Percentiles rank a stretch among this genome's conserved stretches.
Evolutionary conservation across 176 grass and related monocot genomes (phyloP).

Genomic region (Oryza brachyantha): DNA sequence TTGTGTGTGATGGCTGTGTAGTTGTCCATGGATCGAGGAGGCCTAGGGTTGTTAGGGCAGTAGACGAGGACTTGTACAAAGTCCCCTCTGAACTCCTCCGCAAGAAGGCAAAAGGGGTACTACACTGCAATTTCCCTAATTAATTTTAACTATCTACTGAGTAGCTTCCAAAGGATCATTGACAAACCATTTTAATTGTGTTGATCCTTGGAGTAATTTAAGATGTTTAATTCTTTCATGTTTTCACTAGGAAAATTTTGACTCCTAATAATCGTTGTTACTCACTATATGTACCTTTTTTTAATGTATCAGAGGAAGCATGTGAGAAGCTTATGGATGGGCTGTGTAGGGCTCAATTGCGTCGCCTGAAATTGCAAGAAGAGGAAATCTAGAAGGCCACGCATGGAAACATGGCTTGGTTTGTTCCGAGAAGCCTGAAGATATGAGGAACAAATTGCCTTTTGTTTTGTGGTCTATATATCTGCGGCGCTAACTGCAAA

Average conservation of each 20-base stretch:
- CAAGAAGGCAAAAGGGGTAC: conserved; percentile 50
- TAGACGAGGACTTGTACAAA: conserved; percentile 69
- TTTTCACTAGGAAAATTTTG: not conserved
- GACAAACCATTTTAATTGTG: not conserved
- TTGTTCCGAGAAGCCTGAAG: not conserved
- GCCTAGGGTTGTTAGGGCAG: conserved; percentile 30
- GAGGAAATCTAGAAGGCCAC: not conserved
- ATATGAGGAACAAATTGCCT: not conserved
- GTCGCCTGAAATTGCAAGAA: conserved; percentile 30
- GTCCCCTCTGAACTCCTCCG: conserved; percentile 44
- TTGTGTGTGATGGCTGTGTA: not conserved
- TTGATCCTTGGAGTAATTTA: not conserved
- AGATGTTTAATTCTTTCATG: not conserved
- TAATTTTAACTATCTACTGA: not conserved
- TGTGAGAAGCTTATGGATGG: conserved; percentile 51
- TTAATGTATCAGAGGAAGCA: conserved; percentile 55
- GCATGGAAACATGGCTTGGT: not conserved
- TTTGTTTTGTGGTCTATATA: no score
- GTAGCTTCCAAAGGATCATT: not conserved
- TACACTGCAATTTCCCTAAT: not conserved
- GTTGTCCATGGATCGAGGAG: not conserved
- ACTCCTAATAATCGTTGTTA: not conserved
- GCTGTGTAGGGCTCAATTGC: conserved; percentile 61
- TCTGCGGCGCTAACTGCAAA: no score
- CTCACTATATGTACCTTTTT: not conserved